These are phyloP conservation scores for Helianthus annuus DNA, from an alignment of 129 eudicot genomes.

Conservation along the genomic window HanXRQr2.0-SUNRISE NC_035448.2:163133597-163134096, in stretches of 20 bases:
- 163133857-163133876: not conserved
- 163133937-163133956: too few species aligned
- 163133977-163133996: too few species aligned
- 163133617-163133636: too few species aligned
- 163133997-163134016: not conserved
- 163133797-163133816: slow-evolving; percentile 4
- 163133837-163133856: slow-evolving; percentile 2
- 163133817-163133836: not conserved
- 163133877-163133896: not conserved
- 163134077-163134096: not conserved
- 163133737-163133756: not conserved
- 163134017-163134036: not conserved
- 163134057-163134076: slow-evolving; percentile 6
- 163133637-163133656: too few species aligned
- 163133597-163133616: too few species aligned
- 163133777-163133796: not conserved
- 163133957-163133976: too few species aligned
- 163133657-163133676: too few species aligned
- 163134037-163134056: not conserved
- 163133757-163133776: slow-evolving; percentile 8
- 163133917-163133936: too few species aligned
- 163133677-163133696: too few species aligned
- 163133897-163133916: not conserved
- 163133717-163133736: not conserved
- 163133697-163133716: too few species aligned